These are phyloP conservation scores for Tricholoma terreum DNA, from an alignment of 768 basidiomycete species.

Conservation along the genomic window DNA sequence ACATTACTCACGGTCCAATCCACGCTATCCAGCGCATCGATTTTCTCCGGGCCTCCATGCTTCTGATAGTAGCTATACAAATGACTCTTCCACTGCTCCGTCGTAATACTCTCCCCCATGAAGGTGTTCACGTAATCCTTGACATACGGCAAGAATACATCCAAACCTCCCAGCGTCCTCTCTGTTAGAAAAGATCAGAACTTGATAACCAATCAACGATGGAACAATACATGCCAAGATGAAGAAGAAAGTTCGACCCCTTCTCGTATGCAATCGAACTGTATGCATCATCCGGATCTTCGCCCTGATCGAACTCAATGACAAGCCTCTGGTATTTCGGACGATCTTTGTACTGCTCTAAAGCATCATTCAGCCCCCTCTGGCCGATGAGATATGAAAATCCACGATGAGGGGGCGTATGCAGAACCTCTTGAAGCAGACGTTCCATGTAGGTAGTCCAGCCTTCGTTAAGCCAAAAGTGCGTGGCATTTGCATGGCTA, in stretches of 20 bases:
- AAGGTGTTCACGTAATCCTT: slow-evolving; percentile 80
- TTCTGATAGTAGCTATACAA: slow-evolving; percentile 66
- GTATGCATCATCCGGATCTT: slow-evolving; percentile 80
- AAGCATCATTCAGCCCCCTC: slow-evolving; percentile 67
- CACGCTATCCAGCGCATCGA: slow-evolving; percentile 62
- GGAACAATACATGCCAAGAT: slow-evolving; percentile 57
- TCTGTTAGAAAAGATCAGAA: slow-evolving; percentile 37
- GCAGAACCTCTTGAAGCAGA: slow-evolving; percentile 63
- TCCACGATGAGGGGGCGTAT: slow-evolving; percentile 73
- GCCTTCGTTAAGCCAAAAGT: slow-evolving; percentile 91
- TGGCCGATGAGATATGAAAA: slow-evolving; percentile 78
- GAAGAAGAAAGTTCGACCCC: slow-evolving; percentile 83
- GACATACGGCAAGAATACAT: slow-evolving; percentile 82
- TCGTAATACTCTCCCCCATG: slow-evolving; percentile 80
- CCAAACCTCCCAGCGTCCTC: slow-evolving; percentile 72
- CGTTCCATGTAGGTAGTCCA: slow-evolving; percentile 95
- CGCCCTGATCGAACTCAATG: slow-evolving; percentile 67
- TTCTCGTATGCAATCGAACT: slow-evolving; percentile 80
- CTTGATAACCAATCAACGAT: background rate
- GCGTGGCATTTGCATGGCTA: slow-evolving; percentile 67
- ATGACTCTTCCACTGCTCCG: slow-evolving; percentile 79
- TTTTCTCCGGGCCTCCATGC: slow-evolving; percentile 56
- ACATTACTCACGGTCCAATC: slow-evolving; percentile 67
- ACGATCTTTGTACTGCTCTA: slow-evolving; percentile 53
- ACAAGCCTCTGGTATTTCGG: slow-evolving; percentile 81